Percentiles rank a stretch among this genome's conserved stretches.
These are phyloP conservation scores for Russula compacta DNA, from an alignment of 768 basidiomycete genomes.

Conservation along the genomic window DNA sequence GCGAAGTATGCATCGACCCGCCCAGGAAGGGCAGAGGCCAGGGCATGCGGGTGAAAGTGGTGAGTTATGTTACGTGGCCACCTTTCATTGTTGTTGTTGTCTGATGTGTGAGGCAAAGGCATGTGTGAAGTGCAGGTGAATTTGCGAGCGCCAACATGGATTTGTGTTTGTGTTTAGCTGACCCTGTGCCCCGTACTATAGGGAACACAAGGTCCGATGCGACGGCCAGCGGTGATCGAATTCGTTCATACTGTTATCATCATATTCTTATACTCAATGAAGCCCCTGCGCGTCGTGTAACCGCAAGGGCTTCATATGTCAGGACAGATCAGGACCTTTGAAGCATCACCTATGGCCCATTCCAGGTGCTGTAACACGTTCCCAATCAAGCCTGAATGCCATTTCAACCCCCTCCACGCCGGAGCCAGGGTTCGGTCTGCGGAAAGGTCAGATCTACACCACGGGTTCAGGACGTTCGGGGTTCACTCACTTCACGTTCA, in stretches of 20 bases:
- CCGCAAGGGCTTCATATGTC: slow-evolving; percentile 12
- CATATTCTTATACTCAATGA: not conserved
- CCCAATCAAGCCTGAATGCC: not conserved
- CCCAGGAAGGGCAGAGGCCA: slow-evolving; percentile 45
- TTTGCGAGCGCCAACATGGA: not conserved
- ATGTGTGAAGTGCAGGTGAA: slow-evolving; percentile 22
- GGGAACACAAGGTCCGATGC: slow-evolving; percentile 20
- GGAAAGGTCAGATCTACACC: not conserved
- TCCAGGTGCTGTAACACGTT: not conserved
- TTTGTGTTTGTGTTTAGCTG: not conserved
- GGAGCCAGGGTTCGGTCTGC: not conserved
- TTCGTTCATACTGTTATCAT: not conserved
- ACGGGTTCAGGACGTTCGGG: not conserved
- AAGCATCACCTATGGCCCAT: not conserved
- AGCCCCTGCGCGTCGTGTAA: slow-evolving; percentile 14
- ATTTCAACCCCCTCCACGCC: not conserved
- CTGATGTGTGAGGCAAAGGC: slow-evolving; percentile 16
- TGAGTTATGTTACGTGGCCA: slow-evolving; percentile 26
- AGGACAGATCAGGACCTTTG: not conserved
- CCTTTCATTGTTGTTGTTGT: not conserved
- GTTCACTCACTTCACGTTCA: not conserved
- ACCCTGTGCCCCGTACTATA: not conserved
- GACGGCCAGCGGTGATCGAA: slow-evolving; percentile 16
- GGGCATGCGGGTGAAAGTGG: slow-evolving; percentile 53
- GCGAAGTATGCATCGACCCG: slow-evolving; percentile 39